These are phyloP conservation scores for Mortierella sp. DNA, from an alignment of 371 early-diverging fungal species.

Conservation along the genomic window DNA sequence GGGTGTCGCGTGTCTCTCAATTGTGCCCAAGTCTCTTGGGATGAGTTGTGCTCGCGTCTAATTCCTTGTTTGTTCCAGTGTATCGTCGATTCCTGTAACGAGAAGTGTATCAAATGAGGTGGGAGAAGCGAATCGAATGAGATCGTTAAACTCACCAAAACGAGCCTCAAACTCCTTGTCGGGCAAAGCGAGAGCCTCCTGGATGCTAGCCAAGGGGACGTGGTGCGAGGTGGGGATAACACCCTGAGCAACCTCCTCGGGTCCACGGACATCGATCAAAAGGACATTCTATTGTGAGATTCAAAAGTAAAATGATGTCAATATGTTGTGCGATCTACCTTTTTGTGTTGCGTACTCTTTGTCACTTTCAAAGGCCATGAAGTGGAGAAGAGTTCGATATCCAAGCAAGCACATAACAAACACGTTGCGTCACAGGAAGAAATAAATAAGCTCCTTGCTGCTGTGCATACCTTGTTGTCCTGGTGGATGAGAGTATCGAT, in stretches of 20 bases:
- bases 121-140: neutral
- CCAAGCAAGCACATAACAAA: neutral
- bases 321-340: no score
- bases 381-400: no score
- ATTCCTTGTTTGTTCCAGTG: neutral
- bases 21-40: neutral
- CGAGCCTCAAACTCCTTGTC: conserved; percentile 62
- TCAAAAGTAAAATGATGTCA: neutral
- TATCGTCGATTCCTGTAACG: neutral
- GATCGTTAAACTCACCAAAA: conserved; percentile 52
- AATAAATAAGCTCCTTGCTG: neutral
- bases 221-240: conserved; percentile 67
- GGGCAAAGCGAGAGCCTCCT: conserved; percentile 62
- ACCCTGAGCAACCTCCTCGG: conserved; percentile 64
- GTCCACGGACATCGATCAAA: conserved; percentile 69
- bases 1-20: neutral
- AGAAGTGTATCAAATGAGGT: no score
- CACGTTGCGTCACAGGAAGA: neutral
- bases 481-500: conserved; percentile 62
- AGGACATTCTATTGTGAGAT: conserved; percentile 42
- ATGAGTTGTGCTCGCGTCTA: neutral
- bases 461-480: conserved; percentile 29
- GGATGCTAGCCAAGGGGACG: conserved; percentile 65
- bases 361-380: no score
- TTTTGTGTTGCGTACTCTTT: no score